phyloP scores from a whole-genome alignment of 2,329 filamentous ascomycete genomes.

The Diaporthe vaccinii region DNA sequence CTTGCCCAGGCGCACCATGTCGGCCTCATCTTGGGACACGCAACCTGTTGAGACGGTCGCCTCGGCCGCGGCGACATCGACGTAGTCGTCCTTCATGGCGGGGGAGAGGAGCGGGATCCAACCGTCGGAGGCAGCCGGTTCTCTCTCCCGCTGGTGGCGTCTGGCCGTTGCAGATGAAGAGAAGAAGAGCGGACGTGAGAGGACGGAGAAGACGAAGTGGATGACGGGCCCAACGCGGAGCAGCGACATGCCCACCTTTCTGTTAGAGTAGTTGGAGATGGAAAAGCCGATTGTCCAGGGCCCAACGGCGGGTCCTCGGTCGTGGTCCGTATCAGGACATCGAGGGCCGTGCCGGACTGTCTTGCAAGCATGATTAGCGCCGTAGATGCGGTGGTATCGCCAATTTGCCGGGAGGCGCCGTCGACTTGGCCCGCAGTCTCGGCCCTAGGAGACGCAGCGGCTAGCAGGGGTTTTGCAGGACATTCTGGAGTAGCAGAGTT shows the following conservation, averaged over 20 bases:
- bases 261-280: neutral
- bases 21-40: slow-evolving; percentile 29
- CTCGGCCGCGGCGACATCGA: slow-evolving; percentile 20
- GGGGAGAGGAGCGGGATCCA: neutral
- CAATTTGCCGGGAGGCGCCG: slow-evolving; percentile 30
- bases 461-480: slow-evolving; percentile 9
- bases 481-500: neutral
- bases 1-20: slow-evolving; percentile 39
- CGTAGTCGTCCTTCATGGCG: slow-evolving; percentile 8
- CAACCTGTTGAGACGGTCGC: neutral
- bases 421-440: slow-evolving; percentile 29
- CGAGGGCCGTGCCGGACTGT: slow-evolving; percentile 24
- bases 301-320: neutral
- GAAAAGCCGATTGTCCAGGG: neutral
- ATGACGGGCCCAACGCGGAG: neutral
- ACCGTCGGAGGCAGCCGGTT: neutral
- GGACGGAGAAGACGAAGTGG: neutral
- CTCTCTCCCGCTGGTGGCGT: neutral
- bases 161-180: neutral
- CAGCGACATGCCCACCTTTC: slow-evolving; percentile 5
- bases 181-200: neutral
- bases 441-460: neutral
- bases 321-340: neutral
- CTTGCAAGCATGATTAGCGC: slow-evolving; percentile 22
- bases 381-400: slow-evolving; percentile 1